phyloP scores from a whole-genome alignment of 83 land plant genomes.

The Diphasiastrum complanatum region DNA sequence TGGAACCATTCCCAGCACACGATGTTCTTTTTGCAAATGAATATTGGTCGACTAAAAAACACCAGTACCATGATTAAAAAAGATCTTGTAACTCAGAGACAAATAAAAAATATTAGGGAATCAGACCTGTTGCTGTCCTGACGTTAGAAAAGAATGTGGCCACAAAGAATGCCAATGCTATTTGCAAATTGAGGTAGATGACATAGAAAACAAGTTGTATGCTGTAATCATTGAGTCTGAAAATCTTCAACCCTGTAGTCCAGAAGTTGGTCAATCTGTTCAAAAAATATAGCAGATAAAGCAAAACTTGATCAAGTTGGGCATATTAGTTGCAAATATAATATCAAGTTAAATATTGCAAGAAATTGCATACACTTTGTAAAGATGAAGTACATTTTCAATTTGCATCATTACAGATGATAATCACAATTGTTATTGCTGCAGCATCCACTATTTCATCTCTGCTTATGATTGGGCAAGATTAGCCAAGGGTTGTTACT shows the following conservation, averaged over 20 bases:
- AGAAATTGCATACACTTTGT: no score
- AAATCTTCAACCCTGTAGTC: conserved; percentile 66
- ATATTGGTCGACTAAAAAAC: no score
- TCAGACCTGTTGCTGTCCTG: conserved; percentile 75
- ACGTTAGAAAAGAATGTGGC: conserved; percentile 61
- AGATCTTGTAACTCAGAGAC: neutral
- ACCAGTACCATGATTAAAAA: no score
- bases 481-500: no score
- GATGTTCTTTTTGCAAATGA: no score
- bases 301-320: neutral
- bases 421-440: no score
- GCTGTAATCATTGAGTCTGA: conserved; percentile 64
- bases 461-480: no score
- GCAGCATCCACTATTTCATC: no score
- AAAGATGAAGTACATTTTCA: no score
- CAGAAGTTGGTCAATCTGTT: neutral
- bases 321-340: neutral
- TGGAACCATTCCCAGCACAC: no score
- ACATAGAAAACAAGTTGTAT: conserved; percentile 78
- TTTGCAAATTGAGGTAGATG: conserved; percentile 71
- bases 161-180: conserved; percentile 59
- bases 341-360: neutral
- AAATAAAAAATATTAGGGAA: neutral
- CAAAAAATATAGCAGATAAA: neutral
- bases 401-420: no score